phyloP scores from a whole-genome alignment of 257 asterid species.

The Lithospermum erythrorhizon region DNA sequence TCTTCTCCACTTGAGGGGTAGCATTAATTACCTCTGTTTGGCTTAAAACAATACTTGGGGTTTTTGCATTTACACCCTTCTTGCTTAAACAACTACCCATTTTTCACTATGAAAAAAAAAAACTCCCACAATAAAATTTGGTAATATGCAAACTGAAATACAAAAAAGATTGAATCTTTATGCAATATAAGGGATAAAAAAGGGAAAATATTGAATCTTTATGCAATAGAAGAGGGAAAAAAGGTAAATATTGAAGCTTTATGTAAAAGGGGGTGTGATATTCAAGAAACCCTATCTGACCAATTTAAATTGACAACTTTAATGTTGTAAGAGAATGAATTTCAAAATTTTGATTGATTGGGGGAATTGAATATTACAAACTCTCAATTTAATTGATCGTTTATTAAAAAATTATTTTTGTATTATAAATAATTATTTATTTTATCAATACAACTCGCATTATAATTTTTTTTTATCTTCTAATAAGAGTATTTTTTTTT shows the following conservation, averaged over 20 bases:
- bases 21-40: conserved; percentile 31
- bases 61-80: conserved; percentile 40
- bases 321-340: conserved; percentile 9
- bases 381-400: too few relatives aligned
- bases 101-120: conserved; percentile 2
- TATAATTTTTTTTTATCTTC: too few relatives aligned
- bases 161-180: conserved; percentile 5
- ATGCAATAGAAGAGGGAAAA: conserved; percentile 10
- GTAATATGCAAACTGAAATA: conserved; percentile 7
- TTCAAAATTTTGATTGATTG: conserved; percentile 47
- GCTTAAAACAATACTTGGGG: conserved; percentile 21
- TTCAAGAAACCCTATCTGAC: conserved; percentile 41
- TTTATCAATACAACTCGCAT: too few relatives aligned
- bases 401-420: too few relatives aligned
- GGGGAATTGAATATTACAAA: conserved; percentile 6
- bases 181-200: background rate
- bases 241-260: too few relatives aligned
- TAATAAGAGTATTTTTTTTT: too few relatives aligned
- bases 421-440: too few relatives aligned
- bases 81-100: conserved; percentile 96
- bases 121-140: conserved; percentile 5
- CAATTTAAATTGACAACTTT: conserved; percentile 31
- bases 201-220: too few relatives aligned
- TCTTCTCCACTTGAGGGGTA: conserved; percentile 30
- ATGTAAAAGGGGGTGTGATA: conserved; percentile 19